Percentiles rank a stretch among this genome's conserved stretches.
Evolutionary conservation across 176 grass and related monocot species (phyloP).

Genomic region (Rhipidocladum racemiflorum): DNA sequence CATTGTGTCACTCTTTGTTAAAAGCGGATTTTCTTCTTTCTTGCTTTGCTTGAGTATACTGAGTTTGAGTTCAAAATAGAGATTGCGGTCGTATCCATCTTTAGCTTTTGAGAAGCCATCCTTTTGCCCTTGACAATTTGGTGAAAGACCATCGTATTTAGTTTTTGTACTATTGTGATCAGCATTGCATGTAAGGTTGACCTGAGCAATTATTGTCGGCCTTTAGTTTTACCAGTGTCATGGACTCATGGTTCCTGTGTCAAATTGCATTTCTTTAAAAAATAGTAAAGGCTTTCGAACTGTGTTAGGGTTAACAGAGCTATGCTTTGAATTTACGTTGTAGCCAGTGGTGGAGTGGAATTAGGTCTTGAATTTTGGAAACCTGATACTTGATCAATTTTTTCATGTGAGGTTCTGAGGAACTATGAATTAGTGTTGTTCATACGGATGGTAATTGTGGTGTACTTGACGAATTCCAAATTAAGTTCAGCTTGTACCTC

Average conservation of each 20-base stretch:
- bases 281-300: neutral
- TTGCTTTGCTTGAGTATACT: neutral
- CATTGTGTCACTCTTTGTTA: neutral
- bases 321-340: neutral
- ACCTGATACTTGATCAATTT: neutral
- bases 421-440: neutral
- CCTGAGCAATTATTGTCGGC: neutral
- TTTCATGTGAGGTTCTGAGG: neutral
- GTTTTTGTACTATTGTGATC: neutral
- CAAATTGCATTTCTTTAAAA: neutral
- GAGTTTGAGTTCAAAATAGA: neutral
- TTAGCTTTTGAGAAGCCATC: neutral
- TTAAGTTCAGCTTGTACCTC: neutral
- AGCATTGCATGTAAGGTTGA: neutral
- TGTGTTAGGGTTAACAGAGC: neutral
- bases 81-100: neutral
- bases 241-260: neutral
- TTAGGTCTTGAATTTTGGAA: neutral
- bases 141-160: neutral
- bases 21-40: neutral
- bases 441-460: neutral
- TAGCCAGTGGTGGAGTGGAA: neutral
- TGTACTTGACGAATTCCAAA: neutral
- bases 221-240: neutral
- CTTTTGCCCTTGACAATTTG: constrained; percentile 5